Evolutionary conservation across 176 grass and related monocot genomes (phyloP).

Genomic region (Oryza coarctata): DNA sequence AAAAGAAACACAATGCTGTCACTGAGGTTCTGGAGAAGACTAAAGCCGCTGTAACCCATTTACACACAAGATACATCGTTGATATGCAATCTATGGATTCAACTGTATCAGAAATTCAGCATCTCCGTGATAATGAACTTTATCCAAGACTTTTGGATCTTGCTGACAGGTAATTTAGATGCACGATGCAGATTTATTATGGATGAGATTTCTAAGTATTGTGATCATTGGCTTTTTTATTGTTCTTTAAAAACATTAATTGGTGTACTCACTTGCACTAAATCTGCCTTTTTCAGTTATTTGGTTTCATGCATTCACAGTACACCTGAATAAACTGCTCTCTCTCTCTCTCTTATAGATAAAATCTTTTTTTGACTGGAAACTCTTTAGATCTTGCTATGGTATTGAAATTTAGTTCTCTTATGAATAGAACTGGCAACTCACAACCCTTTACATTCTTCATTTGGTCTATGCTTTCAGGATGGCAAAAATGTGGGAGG

Average conservation of each 20-base stretch:
- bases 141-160: constrained; percentile 77
- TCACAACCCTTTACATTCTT: constrained; percentile 15
- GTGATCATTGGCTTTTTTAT: not conserved
- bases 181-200: not conserved
- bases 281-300: not conserved
- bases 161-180: constrained; percentile 69
- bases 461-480: constrained; percentile 51
- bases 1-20: constrained; percentile 78
- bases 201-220: not conserved
- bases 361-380: no score
- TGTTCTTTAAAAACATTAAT: constrained; percentile 26
- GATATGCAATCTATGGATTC: constrained; percentile 99
- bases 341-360: not conserved
- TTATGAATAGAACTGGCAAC: not conserved
- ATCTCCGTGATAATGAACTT: constrained; percentile 84
- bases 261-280: not conserved
- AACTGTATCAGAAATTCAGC: constrained; percentile 92
- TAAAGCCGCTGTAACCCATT: constrained; percentile 94
- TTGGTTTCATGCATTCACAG: not conserved
- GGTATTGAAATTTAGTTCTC: not conserved
- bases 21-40: constrained; percentile 87
- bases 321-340: not conserved
- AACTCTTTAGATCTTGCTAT: not conserved
- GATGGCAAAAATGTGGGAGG: constrained; percentile 95
- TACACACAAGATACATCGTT: constrained; percentile 93